Evolutionary conservation across 169 alveolate species (phyloP).

Genomic region (Eimeria brunetti): DNA sequence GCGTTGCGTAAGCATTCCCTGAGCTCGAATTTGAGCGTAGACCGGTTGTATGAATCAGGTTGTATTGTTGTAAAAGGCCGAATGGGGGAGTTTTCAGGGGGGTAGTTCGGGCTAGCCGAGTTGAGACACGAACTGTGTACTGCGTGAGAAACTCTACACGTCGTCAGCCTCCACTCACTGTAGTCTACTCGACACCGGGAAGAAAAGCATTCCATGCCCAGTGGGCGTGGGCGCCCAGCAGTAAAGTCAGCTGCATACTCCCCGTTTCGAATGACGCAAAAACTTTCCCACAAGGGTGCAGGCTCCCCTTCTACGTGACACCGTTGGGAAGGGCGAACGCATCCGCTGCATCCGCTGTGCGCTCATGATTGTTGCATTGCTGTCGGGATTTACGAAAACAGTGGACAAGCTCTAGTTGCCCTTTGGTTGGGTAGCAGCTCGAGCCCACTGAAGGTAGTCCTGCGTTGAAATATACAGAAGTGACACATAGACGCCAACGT

Average conservation of each 20-base stretch:
- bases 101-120: background rate
- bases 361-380: background rate
- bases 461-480: background rate
- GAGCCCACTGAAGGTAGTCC: slow-evolving; percentile 66
- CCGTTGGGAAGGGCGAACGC: background rate
- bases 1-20: slow-evolving; percentile 3
- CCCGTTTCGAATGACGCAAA: background rate
- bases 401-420: background rate
- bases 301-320: background rate
- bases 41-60: background rate
- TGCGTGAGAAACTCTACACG: background rate
- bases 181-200: background rate
- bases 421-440: slow-evolving; percentile 52
- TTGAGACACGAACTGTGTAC: background rate
- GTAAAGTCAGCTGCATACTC: background rate
- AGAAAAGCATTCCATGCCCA: background rate
- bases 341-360: background rate
- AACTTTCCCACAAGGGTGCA: background rate
- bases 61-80: background rate
- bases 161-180: background rate
- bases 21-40: background rate
- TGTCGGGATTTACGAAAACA: background rate
- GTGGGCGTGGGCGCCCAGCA: background rate
- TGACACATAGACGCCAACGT: background rate
- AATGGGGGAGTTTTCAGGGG: background rate